A percentile compares a stretch with the other conserved stretches of the same genome.
phyloP scores from a whole-genome alignment of 2,329 filamentous ascomycete species.

The Delphinella strobiligena region DNA sequence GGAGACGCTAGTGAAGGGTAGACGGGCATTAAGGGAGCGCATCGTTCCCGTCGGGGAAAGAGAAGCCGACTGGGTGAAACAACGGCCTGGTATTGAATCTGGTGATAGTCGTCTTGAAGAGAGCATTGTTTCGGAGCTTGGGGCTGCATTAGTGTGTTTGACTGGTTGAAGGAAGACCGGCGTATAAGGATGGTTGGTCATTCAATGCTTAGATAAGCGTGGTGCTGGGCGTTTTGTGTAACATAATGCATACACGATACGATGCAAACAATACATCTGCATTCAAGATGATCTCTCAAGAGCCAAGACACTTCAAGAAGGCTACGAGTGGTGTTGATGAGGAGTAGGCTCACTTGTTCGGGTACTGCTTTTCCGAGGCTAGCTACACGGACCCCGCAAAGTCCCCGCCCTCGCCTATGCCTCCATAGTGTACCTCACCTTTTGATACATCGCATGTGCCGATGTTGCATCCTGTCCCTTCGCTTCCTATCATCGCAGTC shows the following conservation, averaged over 20 bases:
- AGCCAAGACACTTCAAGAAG: too few species aligned
- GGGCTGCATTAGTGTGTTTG: constrained; percentile 21
- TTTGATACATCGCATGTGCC: too few species aligned
- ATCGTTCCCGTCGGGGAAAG: constrained; percentile 61
- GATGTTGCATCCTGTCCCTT: too few species aligned
- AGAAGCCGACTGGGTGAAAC: constrained; percentile 50
- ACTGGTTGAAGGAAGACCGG: constrained; percentile 1
- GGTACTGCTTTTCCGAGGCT: too few species aligned
- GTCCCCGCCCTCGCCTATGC: too few species aligned
- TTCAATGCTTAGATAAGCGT: background rate
- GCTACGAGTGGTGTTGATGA: too few species aligned
- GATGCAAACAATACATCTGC: too few species aligned
- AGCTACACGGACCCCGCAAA: too few species aligned
- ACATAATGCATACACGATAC: background rate
- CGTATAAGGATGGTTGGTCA: background rate
- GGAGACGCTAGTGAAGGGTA: constrained; percentile 57
- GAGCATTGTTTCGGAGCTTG: constrained; percentile 59
- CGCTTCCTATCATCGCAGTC: too few species aligned
- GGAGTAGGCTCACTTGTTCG: too few species aligned
- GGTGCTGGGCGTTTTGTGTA: background rate
- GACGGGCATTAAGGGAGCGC: constrained; percentile 56
- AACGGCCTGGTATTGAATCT: constrained; percentile 26
- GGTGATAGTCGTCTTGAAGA: constrained; percentile 59
- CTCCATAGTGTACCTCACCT: too few species aligned
- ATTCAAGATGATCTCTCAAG: too few species aligned